Evolutionary conservation across 192 early-diverging fungal genomes (phyloP).

Genomic region (Lunasporangiospora selenospora): DNA sequence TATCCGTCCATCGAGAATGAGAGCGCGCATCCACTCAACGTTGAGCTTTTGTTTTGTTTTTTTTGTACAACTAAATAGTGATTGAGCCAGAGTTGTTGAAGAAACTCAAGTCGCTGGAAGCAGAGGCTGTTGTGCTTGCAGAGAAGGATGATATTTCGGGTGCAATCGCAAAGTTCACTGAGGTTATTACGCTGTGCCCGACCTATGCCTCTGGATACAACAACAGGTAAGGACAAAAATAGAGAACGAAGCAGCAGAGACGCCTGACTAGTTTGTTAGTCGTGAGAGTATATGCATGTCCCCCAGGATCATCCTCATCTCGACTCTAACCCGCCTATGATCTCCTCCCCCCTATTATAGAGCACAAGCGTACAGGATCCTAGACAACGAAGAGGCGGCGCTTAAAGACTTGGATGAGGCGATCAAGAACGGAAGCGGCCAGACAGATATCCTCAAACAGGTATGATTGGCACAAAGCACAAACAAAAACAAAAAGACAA

Average conservation of each 20-base stretch:
- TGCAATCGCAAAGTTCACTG: conserved; percentile 49
- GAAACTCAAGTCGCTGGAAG: conserved; percentile 46
- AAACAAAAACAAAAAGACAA: background rate
- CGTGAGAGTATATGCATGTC: too few species aligned
- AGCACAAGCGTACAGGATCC: conserved; percentile 57
- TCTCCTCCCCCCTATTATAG: too few species aligned
- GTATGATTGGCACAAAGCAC: background rate
- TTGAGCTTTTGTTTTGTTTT: too few species aligned
- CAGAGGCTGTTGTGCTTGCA: conserved; percentile 46
- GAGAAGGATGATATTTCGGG: conserved; percentile 51
- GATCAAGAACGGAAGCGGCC: conserved; percentile 46
- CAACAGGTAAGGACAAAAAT: conserved; percentile 46
- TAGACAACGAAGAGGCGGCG: conserved; percentile 42
- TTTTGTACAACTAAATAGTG: conserved; percentile 11
- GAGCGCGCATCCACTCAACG: too few species aligned
- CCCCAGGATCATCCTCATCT: too few species aligned
- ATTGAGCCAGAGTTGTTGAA: conserved; percentile 40
- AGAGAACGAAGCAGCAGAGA: too few species aligned
- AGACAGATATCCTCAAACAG: conserved; percentile 52
- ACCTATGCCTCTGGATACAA: conserved; percentile 59
- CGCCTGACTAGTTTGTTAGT: too few species aligned
- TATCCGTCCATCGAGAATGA: too few species aligned
- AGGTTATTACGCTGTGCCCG: conserved; percentile 48
- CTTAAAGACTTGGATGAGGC: conserved; percentile 53
- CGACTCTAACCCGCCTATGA: too few species aligned